phyloP scores from a whole-genome alignment of 176 grass and related monocot genomes.

The Triticum urartu region DNA sequence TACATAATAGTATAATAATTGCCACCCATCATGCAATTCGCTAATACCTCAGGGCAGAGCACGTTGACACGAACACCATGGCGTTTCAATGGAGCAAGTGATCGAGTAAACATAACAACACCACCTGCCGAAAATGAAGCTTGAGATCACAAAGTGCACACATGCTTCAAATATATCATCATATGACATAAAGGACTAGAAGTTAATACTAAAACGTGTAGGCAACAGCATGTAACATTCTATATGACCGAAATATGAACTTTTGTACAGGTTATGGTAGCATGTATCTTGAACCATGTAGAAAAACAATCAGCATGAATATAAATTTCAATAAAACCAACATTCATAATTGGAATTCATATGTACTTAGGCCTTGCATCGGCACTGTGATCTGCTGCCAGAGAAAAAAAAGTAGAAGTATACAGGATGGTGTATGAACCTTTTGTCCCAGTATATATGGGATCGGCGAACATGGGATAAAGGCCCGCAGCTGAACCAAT shows the following conservation, averaged over 20 bases:
- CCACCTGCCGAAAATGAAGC: conserved; percentile 62
- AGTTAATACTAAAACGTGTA: neutral
- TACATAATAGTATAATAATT: conserved; percentile 21
- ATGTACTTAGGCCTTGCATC: neutral
- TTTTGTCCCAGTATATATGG: conserved; percentile 89
- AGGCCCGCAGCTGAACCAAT: conserved; percentile 91
- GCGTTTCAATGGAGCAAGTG: conserved; percentile 78
- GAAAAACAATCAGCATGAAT: neutral
- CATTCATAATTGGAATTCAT: neutral
- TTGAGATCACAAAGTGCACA: conserved; percentile 2
- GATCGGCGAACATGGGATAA: conserved; percentile 66
- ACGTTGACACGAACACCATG: conserved; percentile 87
- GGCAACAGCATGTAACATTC: neutral
- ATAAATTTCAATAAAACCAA: conserved; percentile 17
- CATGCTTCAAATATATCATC: neutral
- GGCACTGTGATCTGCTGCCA: neutral
- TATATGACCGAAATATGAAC: conserved; percentile 4
- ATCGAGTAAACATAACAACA: conserved; percentile 90
- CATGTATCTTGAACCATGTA: neutral
- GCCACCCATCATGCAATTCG: neutral
- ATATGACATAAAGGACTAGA: neutral
- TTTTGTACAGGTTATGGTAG: neutral
- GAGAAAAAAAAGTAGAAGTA: conserved; percentile 9
- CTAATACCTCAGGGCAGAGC: conserved; percentile 89
- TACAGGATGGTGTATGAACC: conserved; percentile 41